Base-by-base conservation (phyloP, 139 green algal genomes). In the Haematococcus lacustris region DNA sequence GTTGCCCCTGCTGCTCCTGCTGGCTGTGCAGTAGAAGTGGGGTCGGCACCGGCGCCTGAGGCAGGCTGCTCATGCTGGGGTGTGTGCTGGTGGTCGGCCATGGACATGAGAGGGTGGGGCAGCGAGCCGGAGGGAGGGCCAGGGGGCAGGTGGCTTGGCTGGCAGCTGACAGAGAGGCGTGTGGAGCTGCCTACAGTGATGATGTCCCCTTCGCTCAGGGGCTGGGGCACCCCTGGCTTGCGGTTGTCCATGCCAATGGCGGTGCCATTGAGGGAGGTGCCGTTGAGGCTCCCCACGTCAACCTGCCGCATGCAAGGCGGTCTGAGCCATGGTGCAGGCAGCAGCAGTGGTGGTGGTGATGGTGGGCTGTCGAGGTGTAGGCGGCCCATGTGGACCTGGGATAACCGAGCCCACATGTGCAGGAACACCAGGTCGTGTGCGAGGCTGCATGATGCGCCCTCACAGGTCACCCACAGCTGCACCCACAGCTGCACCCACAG, bases 271-370 rank as follows among this genome's bases (percentile, higher is more conserved):
- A 95, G 70, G 6, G 64, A 68, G 7, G 86, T 93, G 77, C 90
- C 90, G 69, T 95, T 95, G 28, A 95, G 65, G 51, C 84, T 91
- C 50, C 90, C 89, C 2, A 83, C 65, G 57, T 93, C 88, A 32
- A 67, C 62, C 76, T 73, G 83, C 39, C n/a, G n/a, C n/a, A n/a
- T n/a, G n/a, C n/a, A n/a, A n/a, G n/a, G n/a, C n/a, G n/a, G n/a
- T n/a, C n/a, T n/a, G n/a, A n/a, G n/a, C n/a, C n/a, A n/a, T n/a
- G n/a, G n/a, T n/a, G n/a, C n/a, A n/a, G n/a, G n/a, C n/a, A n/a
- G n/a, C n/a, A n/a, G n/a, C n/a, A n/a, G n/a, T n/a, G n/a, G n/a
- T n/a, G n/a, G n/a, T n/a, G n/a, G n/a, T n/a, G n/a, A n/a, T n/a
- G n/a, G n/a, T n/a, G n/a, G n/a, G n/a, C n/a, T n/a, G n/a, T n/a